These are phyloP conservation scores for Euphorbia peplus DNA, from an alignment of 345 rosid species.

Conservation along the genomic window DNA sequence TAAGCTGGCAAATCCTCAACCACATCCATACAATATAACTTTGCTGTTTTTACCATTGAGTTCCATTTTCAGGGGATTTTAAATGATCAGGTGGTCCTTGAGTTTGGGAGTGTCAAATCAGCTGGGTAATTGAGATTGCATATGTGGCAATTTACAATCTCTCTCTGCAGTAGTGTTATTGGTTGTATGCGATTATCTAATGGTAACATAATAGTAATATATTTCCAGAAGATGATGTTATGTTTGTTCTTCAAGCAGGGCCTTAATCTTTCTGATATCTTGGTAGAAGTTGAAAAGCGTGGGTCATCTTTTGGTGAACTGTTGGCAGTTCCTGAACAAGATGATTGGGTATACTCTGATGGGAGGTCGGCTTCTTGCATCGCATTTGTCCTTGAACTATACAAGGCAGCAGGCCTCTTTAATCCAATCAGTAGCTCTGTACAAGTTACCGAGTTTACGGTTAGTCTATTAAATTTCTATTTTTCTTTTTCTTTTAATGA, in stretches of 20 bases:
- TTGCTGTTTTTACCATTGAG: not conserved
- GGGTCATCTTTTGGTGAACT: slow-evolving; percentile 83
- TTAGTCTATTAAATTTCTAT: slow-evolving; percentile 30
- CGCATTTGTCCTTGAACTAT: slow-evolving; percentile 89
- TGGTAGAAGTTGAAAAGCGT: slow-evolving; percentile 81
- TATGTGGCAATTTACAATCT: not conserved
- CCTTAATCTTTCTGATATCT: slow-evolving; percentile 72
- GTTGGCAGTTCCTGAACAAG: slow-evolving; percentile 93
- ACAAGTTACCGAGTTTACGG: slow-evolving; percentile 97
- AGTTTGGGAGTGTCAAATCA: not conserved
- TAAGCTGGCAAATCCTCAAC: not conserved
- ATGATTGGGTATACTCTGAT: slow-evolving; percentile 86
- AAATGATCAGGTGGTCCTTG: not conserved
- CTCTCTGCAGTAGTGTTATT: not conserved
- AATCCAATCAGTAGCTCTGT: slow-evolving; percentile 56
- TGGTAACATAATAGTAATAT: not conserved
- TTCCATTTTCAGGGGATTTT: not conserved
- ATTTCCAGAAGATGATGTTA: slow-evolving; percentile 3
- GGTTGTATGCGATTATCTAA: slow-evolving; percentile 4
- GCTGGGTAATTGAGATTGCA: not conserved
- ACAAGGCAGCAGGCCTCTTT: slow-evolving; percentile 93
- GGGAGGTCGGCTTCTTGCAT: slow-evolving; percentile 94
- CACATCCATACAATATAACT: not conserved
- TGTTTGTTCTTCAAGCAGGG: slow-evolving; percentile 42
- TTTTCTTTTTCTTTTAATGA: not conserved